Conservation (phyloP, 108 stramenopile species). For the Nannochloropsis gaditana region DNA sequence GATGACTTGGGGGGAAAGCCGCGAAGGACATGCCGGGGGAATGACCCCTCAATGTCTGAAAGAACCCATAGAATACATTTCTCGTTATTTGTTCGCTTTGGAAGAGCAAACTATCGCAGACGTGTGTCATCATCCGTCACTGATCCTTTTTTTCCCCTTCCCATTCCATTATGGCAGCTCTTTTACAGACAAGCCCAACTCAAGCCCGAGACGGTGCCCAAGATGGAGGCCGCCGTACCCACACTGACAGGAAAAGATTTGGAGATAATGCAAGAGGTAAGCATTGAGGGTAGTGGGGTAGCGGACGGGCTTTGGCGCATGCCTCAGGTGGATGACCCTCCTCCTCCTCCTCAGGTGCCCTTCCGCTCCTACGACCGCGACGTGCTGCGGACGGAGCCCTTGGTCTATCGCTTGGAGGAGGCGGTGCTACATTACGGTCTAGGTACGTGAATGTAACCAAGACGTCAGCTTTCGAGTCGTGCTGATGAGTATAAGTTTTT, state of each 20-base stretch:
- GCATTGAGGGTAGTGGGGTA: background rate
- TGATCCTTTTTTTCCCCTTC: background rate
- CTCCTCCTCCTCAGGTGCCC: background rate
- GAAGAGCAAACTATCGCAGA: too few relatives aligned
- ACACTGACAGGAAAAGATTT: background rate
- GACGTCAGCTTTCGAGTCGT: too few relatives aligned
- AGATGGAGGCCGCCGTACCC: background rate
- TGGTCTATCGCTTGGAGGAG: background rate
- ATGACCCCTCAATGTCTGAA: too few relatives aligned
- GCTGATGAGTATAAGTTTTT: too few relatives aligned
- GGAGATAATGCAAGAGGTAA: conserved; percentile 20
- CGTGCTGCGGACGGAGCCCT: background rate
- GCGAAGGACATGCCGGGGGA: too few relatives aligned
- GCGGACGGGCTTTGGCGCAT: too few relatives aligned
- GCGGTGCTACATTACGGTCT: background rate
- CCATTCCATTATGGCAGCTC: background rate
- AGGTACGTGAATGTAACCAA: background rate
- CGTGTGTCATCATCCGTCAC: too few relatives aligned
- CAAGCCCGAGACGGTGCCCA: background rate
- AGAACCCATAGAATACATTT: too few relatives aligned
- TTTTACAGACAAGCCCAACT: background rate
- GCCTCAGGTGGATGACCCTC: too few relatives aligned
- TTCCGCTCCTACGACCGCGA: background rate
- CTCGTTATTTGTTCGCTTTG: too few relatives aligned
- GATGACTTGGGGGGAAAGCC: background rate